A percentile compares a stretch with the other conserved stretches of the same genome.
Evolutionary conservation across 192 early-diverging fungal species (phyloP).

Genomic region (Umbelopsis sp.): DNA sequence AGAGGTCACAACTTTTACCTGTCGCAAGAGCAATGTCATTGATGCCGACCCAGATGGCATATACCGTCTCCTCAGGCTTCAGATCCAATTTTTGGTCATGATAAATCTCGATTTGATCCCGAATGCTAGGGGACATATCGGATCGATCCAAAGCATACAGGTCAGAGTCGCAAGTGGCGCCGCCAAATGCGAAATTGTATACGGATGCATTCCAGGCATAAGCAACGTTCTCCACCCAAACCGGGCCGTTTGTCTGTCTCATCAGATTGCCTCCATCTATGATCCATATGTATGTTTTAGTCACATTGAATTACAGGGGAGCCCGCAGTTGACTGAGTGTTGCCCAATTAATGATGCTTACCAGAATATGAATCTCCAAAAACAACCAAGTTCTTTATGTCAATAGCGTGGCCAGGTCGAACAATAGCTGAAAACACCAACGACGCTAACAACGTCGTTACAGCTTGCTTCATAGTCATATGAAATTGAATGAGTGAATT

Average conservation of each 20-base stretch:
- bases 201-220: slow-evolving; percentile 39
- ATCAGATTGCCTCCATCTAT: slow-evolving; percentile 34
- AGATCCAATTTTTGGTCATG: slow-evolving; percentile 34
- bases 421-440: background rate
- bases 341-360: background rate
- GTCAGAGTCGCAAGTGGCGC: slow-evolving; percentile 29
- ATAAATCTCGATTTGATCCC: slow-evolving; percentile 41
- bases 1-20: slow-evolving; percentile 9
- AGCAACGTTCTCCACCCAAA: slow-evolving; percentile 41
- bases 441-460: background rate
- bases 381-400: slow-evolving; percentile 39
- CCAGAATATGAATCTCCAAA: slow-evolving; percentile 46
- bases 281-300: background rate
- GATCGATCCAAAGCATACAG: slow-evolving; percentile 5
- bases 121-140: slow-evolving; percentile 24
- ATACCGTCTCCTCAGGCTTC: slow-evolving; percentile 35
- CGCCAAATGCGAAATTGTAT: slow-evolving; percentile 41
- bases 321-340: background rate
- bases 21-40: slow-evolving; percentile 30
- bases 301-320: too few relatives aligned
- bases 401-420: background rate
- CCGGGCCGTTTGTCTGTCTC: slow-evolving; percentile 35
- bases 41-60: slow-evolving; percentile 37
- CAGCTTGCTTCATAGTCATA: background rate
- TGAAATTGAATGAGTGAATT: background rate